Evolutionary conservation across 2,329 filamentous ascomycete genomes (phyloP).

Genomic region (Trichoderma guizhouense): DNA sequence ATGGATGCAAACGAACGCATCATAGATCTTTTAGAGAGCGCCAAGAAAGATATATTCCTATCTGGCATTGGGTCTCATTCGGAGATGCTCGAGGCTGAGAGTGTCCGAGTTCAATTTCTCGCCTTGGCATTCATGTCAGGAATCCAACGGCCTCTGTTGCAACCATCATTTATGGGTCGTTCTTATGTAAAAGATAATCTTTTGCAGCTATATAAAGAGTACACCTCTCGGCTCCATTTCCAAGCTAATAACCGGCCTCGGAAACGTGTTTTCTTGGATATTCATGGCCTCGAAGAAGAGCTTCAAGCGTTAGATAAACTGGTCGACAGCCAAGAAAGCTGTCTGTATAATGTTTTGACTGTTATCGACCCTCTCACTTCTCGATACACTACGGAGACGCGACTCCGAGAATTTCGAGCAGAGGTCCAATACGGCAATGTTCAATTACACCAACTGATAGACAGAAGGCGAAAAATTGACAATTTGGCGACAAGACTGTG

Average conservation of each 20-base stretch:
- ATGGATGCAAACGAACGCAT: background rate
- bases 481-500: background rate
- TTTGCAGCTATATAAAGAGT: background rate
- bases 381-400: background rate
- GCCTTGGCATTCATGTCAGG: background rate
- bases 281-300: constrained; percentile 23
- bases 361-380: background rate
- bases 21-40: background rate
- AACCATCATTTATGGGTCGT: background rate
- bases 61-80: background rate
- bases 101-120: background rate
- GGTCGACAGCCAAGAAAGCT: background rate
- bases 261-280: constrained; percentile 19
- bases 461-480: background rate
- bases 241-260: background rate
- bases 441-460: background rate
- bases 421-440: background rate
- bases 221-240: constrained; percentile 1
- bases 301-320: constrained; percentile 22
- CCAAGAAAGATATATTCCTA: background rate
- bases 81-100: background rate
- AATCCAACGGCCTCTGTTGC: background rate
- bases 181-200: background rate
- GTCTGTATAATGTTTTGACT: background rate
- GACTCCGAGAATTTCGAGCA: background rate